Evolutionary conservation across 2,329 filamentous ascomycete genomes (phyloP).

Genomic region (Nothophaeocryptopus gaeumannii): DNA sequence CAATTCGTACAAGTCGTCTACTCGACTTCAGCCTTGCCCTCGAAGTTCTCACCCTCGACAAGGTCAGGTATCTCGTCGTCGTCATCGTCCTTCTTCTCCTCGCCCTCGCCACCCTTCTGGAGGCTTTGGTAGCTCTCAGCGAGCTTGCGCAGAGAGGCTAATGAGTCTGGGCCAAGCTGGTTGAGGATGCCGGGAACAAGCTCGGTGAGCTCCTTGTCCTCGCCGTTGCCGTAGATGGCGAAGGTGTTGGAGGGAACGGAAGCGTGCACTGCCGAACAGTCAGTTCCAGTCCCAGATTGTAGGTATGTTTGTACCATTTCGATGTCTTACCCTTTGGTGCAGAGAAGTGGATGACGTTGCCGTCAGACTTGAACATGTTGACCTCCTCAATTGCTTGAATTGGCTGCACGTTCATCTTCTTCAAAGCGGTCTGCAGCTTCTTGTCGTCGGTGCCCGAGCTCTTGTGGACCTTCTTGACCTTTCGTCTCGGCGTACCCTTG

Average conservation of each 20-base stretch:
- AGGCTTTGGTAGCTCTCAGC: conserved; percentile 99
- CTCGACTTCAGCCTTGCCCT: conserved; percentile 82
- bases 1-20: conserved; percentile 47
- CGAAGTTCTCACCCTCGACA: conserved; percentile 96
- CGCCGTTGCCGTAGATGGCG: conserved; percentile 96
- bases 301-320: neutral
- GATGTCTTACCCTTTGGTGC: conserved; percentile 82
- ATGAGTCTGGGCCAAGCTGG: conserved; percentile 97
- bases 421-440: conserved; percentile 95
- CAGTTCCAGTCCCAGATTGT: neutral
- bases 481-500: conserved; percentile 96
- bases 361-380: conserved; percentile 99
- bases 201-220: conserved; percentile 99
- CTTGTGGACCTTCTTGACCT: conserved; percentile 97
- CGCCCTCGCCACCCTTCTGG: conserved; percentile 86
- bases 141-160: conserved; percentile 95
- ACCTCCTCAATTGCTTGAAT: conserved; percentile 99
- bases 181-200: conserved; percentile 99
- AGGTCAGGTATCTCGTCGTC: conserved; percentile 94
- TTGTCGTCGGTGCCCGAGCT: conserved; percentile 95
- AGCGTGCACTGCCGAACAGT: conserved; percentile 71
- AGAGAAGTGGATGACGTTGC: conserved; percentile 99
- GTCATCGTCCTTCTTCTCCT: conserved; percentile 66
- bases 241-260: conserved; percentile 98
- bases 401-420: conserved; percentile 99